These are phyloP conservation scores for Melampsora larici-populina DNA, from an alignment of 1,284 basidiomycete species.

Conservation along the genomic window DNA sequence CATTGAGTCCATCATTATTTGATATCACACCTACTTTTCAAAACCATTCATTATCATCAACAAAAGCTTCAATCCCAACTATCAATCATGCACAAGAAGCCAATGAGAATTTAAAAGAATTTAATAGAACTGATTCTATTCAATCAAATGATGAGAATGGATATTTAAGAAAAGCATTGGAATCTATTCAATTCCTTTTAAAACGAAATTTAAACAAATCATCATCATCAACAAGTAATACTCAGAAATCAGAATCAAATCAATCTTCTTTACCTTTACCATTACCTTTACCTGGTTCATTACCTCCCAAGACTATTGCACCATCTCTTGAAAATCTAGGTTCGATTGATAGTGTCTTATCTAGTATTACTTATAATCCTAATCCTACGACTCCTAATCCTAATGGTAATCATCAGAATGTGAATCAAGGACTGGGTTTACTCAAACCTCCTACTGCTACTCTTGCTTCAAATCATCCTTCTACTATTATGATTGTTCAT, in stretches of 20 bases:
- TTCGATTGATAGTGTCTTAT: background rate
- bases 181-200: background rate
- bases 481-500: background rate
- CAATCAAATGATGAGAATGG: background rate
- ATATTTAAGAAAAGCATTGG: background rate
- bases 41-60: no score
- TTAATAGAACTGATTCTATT: background rate
- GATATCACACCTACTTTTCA: background rate
- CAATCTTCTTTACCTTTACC: background rate
- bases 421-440: background rate
- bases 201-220: background rate
- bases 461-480: background rate
- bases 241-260: background rate
- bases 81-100: background rate
- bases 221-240: no score
- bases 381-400: no score
- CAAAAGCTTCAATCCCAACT: no score
- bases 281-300: background rate
- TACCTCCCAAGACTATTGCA: background rate
- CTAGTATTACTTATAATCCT: background rate
- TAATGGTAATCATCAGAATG: background rate
- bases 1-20: background rate
- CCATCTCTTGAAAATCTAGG: background rate
- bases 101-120: background rate
- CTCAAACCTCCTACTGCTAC: background rate